Conservation (phyloP, 441 rosid species). For the Manihot esculenta region DNA sequence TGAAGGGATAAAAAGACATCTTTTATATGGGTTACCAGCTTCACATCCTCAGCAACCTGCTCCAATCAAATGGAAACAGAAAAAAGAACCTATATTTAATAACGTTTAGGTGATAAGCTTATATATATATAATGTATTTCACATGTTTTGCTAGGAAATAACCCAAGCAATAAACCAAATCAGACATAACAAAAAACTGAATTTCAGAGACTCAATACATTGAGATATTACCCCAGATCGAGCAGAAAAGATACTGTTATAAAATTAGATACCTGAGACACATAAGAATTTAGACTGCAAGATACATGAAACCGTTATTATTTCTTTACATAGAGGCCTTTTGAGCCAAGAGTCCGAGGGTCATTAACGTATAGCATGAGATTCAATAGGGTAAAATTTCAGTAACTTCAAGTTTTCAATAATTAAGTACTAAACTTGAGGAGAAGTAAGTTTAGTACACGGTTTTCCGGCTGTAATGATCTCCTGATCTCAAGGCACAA, state of each 20-base stretch:
- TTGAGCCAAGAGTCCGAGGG: neutral
- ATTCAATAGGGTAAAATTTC: neutral
- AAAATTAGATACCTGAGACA: neutral
- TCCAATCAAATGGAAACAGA: slow-evolving; percentile 34
- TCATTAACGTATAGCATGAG: neutral
- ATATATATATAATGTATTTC: neutral
- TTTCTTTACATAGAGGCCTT: neutral
- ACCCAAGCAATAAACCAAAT: neutral
- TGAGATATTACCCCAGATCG: neutral
- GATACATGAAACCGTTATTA: neutral
- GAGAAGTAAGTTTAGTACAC: no score
- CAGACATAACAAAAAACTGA: neutral
- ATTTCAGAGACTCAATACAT: neutral
- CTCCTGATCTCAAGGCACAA: neutral
- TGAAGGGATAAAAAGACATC: slow-evolving; percentile 57
- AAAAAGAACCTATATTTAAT: slow-evolving; percentile 13
- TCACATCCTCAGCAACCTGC: slow-evolving; percentile 70
- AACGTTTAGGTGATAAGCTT: neutral
- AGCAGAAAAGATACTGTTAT: slow-evolving; percentile 5
- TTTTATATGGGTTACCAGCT: slow-evolving; percentile 59
- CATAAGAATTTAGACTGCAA: neutral
- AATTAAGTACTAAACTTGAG: neutral
- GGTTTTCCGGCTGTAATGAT: neutral
- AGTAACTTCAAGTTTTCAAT: neutral
- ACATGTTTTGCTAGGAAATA: neutral